A percentile compares a stretch with the other conserved stretches of the same genome.
phyloP scores from a whole-genome alignment of 331 rosid genomes.

The Quercus lobata region DNA sequence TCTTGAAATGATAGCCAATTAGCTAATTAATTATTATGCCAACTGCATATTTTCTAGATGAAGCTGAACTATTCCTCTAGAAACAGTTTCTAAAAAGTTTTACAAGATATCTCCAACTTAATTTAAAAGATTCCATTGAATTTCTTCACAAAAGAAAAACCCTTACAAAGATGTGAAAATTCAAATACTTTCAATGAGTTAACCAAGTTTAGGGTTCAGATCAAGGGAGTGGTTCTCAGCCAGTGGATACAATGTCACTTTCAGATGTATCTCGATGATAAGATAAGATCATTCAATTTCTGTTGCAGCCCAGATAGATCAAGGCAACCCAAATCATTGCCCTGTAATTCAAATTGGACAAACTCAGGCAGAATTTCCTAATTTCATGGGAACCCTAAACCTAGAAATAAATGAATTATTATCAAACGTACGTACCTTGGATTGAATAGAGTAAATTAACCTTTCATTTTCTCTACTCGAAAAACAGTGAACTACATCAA shows the following conservation, averaged over 20 bases:
- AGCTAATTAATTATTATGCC: background rate
- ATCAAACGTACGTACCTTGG: constrained; percentile 11
- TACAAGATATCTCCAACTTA: background rate
- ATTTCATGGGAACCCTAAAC: background rate
- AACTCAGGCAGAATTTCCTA: background rate
- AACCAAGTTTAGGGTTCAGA: background rate
- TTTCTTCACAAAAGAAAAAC: background rate
- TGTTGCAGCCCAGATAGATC: constrained; percentile 25
- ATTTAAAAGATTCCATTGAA: background rate
- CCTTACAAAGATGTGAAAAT: background rate
- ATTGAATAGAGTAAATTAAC: constrained; percentile 25
- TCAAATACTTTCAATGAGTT: too few relatives aligned
- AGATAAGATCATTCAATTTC: constrained; percentile 17
- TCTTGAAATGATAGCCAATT: background rate
- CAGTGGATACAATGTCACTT: background rate
- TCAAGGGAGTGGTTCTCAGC: background rate
- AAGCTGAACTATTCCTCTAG: background rate
- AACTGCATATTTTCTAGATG: too few relatives aligned
- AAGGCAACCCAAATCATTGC: constrained; percentile 12
- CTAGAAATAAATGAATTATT: background rate
- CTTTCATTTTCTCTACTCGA: constrained; percentile 29
- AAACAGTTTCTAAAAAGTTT: background rate
- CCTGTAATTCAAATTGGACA: constrained; percentile 20
- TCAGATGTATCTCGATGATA: background rate
- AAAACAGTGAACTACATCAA: constrained; percentile 15